phyloP scores from a whole-genome alignment of 139 green algal species.

The Picochlorum costavermella region DNA sequence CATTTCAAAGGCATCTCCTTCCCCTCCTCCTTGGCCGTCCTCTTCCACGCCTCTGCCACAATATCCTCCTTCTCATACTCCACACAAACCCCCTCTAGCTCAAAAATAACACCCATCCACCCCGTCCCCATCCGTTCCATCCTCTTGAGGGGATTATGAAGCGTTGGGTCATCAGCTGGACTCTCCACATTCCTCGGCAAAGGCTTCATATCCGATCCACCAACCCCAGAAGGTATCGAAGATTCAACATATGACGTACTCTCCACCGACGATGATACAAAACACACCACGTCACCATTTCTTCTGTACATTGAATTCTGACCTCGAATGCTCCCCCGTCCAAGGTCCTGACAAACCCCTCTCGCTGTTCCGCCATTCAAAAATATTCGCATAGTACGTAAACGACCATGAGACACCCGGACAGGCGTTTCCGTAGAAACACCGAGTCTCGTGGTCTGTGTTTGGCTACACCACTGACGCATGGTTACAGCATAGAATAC shows the following conservation, averaged over 20 bases:
- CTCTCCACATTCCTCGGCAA: constrained; percentile 9
- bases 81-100: constrained; percentile 70
- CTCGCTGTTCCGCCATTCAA: no score
- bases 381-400: no score
- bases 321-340: no score
- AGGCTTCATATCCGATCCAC: background rate
- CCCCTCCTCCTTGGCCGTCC: constrained; percentile 71
- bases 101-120: constrained; percentile 88
- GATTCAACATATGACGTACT: background rate
- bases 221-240: background rate
- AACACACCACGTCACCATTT: no score
- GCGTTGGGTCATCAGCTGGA: constrained; percentile 4
- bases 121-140: constrained; percentile 63
- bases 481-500: no score
- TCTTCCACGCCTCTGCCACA: constrained; percentile 57
- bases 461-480: no score
- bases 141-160: constrained; percentile 34
- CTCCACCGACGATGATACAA: no score
- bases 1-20: constrained; percentile 60
- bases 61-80: constrained; percentile 31
- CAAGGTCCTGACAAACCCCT: no score
- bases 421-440: no score
- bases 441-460: no score
- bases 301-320: no score
- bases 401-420: no score